These are phyloP conservation scores for Dactylellina sp. DNA, from an alignment of 2,329 filamentous ascomycete genomes.

Conservation along the genomic window DNA sequence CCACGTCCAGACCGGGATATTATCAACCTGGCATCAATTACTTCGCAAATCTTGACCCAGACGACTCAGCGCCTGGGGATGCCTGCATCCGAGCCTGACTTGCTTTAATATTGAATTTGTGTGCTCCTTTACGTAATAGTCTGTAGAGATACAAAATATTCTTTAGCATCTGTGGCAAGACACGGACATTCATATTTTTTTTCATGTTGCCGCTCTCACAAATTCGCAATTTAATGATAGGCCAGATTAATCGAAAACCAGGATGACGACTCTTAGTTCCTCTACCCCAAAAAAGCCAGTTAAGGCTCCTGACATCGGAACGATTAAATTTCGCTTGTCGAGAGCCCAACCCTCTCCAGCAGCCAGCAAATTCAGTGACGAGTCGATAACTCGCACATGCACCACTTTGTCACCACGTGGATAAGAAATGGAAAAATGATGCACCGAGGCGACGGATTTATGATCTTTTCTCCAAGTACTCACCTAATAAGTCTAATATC, in stretches of 20 bases:
- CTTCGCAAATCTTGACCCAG: background rate
- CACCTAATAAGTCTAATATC: background rate
- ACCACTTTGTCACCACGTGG: constrained; percentile 13
- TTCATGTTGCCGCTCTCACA: constrained; percentile 1
- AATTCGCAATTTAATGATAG: background rate
- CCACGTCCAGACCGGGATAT: background rate
- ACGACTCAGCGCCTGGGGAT: background rate
- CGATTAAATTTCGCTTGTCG: background rate
- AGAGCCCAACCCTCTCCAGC: background rate
- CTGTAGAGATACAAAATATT: background rate
- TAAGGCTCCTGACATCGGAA: background rate
- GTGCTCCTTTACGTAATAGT: constrained; percentile 1
- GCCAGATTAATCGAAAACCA: background rate
- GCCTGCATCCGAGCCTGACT: background rate
- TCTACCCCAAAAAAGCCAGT: too few relatives aligned
- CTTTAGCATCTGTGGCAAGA: background rate
- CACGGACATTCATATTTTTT: constrained; percentile 4
- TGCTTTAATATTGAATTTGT: background rate
- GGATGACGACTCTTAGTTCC: too few relatives aligned
- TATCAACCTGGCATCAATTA: too few relatives aligned
- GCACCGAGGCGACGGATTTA: background rate
- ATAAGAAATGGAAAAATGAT: background rate
- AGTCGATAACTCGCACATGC: background rate
- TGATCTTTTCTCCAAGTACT: constrained; percentile 13
- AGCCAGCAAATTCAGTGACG: background rate